Conservation (phyloP, 2,329 filamentous ascomycete genomes). For the Neopestalotiopsis rosae region DNA sequence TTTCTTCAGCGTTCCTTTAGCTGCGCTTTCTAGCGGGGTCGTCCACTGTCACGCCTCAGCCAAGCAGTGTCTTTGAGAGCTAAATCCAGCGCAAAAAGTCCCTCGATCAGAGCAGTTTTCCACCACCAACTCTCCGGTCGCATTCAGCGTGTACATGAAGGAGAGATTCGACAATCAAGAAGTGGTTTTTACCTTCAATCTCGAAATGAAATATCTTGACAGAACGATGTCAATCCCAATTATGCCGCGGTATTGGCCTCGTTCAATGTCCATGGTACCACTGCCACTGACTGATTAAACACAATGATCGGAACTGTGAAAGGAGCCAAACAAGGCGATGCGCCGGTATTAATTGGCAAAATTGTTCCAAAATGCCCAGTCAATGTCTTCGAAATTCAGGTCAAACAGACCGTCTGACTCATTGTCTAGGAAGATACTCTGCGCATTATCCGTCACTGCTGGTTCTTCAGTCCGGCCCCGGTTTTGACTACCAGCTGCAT, state of each 20-base stretch:
- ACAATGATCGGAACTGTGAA: no score
- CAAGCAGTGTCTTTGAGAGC: background rate
- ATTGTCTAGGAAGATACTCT: background rate
- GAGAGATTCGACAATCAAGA: no score
- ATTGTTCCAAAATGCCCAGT: constrained; percentile 10
- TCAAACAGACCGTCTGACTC: background rate
- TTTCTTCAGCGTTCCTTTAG: no score
- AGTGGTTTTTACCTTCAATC: no score
- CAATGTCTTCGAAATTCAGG: constrained; percentile 5
- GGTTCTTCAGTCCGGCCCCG: background rate
- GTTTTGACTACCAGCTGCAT: background rate
- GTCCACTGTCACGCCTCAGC: background rate
- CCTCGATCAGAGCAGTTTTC: background rate
- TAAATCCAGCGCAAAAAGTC: background rate
- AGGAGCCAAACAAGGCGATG: no score
- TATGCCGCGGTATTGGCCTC: no score
- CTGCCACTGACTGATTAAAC: no score
- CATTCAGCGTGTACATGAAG: no score
- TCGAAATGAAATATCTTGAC: no score
- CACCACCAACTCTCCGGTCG: no score
- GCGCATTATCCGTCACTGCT: background rate
- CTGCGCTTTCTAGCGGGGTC: background rate
- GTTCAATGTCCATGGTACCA: no score
- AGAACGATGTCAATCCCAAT: no score
- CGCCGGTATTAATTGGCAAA: background rate